Conservation (phyloP, 225 moss, liverwort and hornwort genomes). For the Marchantia polymorpha region DNA sequence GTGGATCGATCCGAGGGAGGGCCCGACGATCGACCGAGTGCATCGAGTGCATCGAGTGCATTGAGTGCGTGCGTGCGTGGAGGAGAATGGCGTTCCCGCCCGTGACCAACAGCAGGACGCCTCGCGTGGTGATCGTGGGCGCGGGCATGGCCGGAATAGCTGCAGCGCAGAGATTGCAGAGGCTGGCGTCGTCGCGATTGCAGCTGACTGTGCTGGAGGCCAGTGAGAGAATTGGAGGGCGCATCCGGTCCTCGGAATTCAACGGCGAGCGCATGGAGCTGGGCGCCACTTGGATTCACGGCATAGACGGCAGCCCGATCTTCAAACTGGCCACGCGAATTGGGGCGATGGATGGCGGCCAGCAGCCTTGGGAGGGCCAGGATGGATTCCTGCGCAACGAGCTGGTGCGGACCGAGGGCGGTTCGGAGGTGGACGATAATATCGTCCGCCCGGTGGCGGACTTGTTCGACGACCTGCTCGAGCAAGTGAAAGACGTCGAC, state of each 20-base stretch:
- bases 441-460: slow-evolving; percentile 28
- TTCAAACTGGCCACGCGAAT: slow-evolving; percentile 23
- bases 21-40: no score
- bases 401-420: slow-evolving; percentile 30
- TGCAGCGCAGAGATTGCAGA: slow-evolving; percentile 32
- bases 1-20: no score
- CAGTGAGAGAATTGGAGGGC: slow-evolving; percentile 38
- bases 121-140: slow-evolving; percentile 36
- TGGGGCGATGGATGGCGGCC: slow-evolving; percentile 26
- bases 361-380: slow-evolving; percentile 32
- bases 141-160: slow-evolving; percentile 46
- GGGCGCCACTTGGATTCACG: slow-evolving; percentile 47
- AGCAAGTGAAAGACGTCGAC: slow-evolving; percentile 14
- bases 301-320: slow-evolving; percentile 42
- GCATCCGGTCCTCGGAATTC: slow-evolving; percentile 34
- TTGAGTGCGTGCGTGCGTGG: no score
- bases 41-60: no score
- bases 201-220: slow-evolving; percentile 41
- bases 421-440: slow-evolving; percentile 17
- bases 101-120: slow-evolving; percentile 5
- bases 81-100: slow-evolving; percentile 5
- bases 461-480: slow-evolving; percentile 25
- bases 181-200: background rate
- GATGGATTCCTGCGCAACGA: slow-evolving; percentile 25
- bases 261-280: slow-evolving; percentile 36